Base-by-base conservation (phyloP, 78 protist genomes). In the Pelomyxa schiedti region DNA sequence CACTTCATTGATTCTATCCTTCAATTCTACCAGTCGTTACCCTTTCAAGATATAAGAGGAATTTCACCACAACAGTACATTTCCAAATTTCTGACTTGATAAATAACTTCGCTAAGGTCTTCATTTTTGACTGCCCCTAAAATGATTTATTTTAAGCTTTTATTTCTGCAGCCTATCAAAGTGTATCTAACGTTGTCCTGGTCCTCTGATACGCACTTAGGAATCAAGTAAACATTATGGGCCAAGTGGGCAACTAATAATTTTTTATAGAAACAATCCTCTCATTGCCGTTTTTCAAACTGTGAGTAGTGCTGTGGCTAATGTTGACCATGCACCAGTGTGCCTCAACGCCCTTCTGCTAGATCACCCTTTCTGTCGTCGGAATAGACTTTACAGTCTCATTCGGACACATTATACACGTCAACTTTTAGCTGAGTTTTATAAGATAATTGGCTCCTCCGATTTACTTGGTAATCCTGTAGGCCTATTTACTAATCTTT, bases 401-500 rank as follows among this genome's bases (percentile, higher is more conserved):
- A 30, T 74, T 6, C 1, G 1, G 69, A 1, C 8, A 36, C 72
- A 41, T 41, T 76, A 76, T 66, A 66, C 2, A 35, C 71, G 37
- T 32, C 68, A 76, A 43, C 52, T 4, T 3, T n/a, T 76, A 26
- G n/a, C 0, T 3, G 47, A 66, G 58, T 42, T 82, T 40, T 83
- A 82, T 73, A 78, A 74, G 38, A 69, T 86, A 0, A 4, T 90
- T 0, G 94, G 94, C 0, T 77, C 86, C 4, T 74, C 86, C 1
- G 95, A 91, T 30, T 72, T 81, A 40, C 80, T 91, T 39, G 95
- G 95, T 37, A 87, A 87, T 38, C 92, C 92, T 8, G 90, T 85
- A n/a, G 91, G 91, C 38, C 72, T 87, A 35, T 52, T 91, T 37
- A 42, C 71, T 63, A 89, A 78, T 43, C 26, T 91, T 38, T 43